Evolutionary conservation across 1,139 yeast species (phyloP).

Genomic region (Meyerozyma athensensis): DNA sequence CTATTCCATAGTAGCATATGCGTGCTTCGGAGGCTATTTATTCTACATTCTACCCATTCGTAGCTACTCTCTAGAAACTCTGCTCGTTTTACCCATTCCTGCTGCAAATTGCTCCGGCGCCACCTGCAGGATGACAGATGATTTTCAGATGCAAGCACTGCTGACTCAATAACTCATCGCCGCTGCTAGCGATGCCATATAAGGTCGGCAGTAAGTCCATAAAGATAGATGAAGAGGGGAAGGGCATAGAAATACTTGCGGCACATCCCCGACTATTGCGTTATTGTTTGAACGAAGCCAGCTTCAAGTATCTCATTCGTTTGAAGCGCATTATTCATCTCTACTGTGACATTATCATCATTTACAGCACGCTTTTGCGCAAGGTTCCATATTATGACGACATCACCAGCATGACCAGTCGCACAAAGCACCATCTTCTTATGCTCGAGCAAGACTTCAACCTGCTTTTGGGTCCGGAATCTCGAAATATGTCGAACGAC

Average conservation of each 20-base stretch:
- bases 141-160: no score
- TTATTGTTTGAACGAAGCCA: slow-evolving; percentile 31
- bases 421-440: slow-evolving; percentile 20
- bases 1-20: no score
- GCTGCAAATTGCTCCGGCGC: no score
- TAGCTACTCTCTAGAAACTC: no score
- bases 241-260: slow-evolving; percentile 21
- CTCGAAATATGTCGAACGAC: slow-evolving; percentile 7
- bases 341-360: slow-evolving; percentile 35
- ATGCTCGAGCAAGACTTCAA: slow-evolving; percentile 32
- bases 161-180: no score
- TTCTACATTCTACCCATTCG: no score
- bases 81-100: no score
- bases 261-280: slow-evolving; percentile 28
- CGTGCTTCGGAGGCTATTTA: no score
- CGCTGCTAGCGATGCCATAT: slow-evolving; percentile 24
- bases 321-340: slow-evolving; percentile 33
- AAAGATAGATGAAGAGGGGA: slow-evolving; percentile 18
- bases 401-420: slow-evolving; percentile 30
- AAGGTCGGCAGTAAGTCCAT: slow-evolving; percentile 29
- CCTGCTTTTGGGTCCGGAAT: slow-evolving; percentile 21
- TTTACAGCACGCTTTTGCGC: slow-evolving; percentile 35
- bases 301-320: slow-evolving; percentile 23
- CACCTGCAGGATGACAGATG: no score
- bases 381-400: slow-evolving; percentile 43